Evolutionary conservation across 176 grass and related monocot species (phyloP).

Genomic region (Saccharum officinarum): DNA sequence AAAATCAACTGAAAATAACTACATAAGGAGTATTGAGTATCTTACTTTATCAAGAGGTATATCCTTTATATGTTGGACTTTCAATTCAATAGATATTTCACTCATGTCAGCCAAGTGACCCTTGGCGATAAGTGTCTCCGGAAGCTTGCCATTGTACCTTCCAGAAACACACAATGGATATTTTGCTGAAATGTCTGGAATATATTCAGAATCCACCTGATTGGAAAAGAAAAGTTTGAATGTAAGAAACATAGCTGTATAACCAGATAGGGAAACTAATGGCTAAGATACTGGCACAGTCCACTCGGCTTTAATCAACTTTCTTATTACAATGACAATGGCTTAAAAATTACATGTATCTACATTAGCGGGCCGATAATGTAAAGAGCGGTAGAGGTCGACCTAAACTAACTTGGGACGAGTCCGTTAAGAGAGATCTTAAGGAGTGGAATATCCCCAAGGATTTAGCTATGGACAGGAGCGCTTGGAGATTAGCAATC

Average conservation of each 20-base stretch:
- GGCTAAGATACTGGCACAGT: background rate
- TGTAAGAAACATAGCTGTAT: constrained; percentile 18
- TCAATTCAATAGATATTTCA: constrained; percentile 76
- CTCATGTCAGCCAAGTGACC: constrained; percentile 81
- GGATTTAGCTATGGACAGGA: no score
- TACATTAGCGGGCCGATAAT: no score
- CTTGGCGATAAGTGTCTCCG: constrained; percentile 62
- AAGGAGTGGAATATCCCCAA: no score
- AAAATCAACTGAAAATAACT: constrained; percentile 17
- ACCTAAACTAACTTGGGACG: no score
- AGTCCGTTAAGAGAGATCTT: no score
- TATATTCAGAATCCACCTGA: constrained; percentile 77
- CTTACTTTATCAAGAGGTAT: constrained; percentile 94
- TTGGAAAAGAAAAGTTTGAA: constrained; percentile 8
- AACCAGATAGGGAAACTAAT: background rate
- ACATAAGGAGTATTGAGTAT: background rate
- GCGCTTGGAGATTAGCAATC: no score
- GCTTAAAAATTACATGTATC: background rate
- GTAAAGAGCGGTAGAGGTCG: no score
- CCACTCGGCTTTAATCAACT: background rate
- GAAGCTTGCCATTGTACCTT: constrained; percentile 85
- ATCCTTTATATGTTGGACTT: constrained; percentile 75
- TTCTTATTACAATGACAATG: constrained; percentile 11
- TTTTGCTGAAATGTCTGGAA: constrained; percentile 80
- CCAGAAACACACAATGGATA: constrained; percentile 80